These are phyloP conservation scores for Eustoma russellianum DNA, from an alignment of 257 asterid genomes.

Conservation along the genomic window DNA sequence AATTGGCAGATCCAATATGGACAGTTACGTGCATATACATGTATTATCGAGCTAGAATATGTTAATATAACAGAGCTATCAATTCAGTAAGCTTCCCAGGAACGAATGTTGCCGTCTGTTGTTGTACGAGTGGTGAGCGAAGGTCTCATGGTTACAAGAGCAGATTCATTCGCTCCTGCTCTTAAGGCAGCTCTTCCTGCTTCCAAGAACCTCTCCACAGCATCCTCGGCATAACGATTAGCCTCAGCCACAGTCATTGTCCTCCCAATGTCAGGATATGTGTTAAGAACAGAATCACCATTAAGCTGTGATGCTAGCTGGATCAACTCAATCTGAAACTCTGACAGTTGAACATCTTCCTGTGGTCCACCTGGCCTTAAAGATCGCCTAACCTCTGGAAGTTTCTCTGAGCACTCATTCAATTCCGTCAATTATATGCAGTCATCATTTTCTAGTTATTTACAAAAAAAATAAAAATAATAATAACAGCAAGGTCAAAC, in stretches of 20 bases:
- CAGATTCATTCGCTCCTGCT: slow-evolving; percentile 88
- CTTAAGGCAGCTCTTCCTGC: slow-evolving; percentile 82
- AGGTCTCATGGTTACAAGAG: slow-evolving; percentile 82
- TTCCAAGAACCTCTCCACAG: slow-evolving; percentile 78
- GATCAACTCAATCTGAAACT: slow-evolving; percentile 74
- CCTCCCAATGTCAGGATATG: slow-evolving; percentile 72
- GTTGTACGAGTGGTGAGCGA: slow-evolving; percentile 58
- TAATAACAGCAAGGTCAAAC: neutral
- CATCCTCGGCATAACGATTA: slow-evolving; percentile 69
- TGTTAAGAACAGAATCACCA: slow-evolving; percentile 70
- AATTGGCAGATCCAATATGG: neutral
- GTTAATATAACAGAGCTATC: slow-evolving; percentile 3
- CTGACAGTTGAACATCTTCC: slow-evolving; percentile 59
- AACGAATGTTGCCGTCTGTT: slow-evolving; percentile 10
- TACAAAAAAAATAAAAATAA: too few species aligned
- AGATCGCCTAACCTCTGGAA: slow-evolving; percentile 46
- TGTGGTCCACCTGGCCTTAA: slow-evolving; percentile 65
- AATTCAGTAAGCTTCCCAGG: slow-evolving; percentile 25
- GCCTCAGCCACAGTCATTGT: slow-evolving; percentile 59
- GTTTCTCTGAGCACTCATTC: slow-evolving; percentile 37
- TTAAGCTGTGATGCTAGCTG: slow-evolving; percentile 96
- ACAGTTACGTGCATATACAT: neutral
- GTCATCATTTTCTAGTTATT: neutral
- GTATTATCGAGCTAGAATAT: neutral
- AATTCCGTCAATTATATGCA: neutral